Percentiles rank a stretch among this genome's conserved stretches.
Conservation (phyloP, 768 basidiomycete species). For the Serendipita indica region DNA sequence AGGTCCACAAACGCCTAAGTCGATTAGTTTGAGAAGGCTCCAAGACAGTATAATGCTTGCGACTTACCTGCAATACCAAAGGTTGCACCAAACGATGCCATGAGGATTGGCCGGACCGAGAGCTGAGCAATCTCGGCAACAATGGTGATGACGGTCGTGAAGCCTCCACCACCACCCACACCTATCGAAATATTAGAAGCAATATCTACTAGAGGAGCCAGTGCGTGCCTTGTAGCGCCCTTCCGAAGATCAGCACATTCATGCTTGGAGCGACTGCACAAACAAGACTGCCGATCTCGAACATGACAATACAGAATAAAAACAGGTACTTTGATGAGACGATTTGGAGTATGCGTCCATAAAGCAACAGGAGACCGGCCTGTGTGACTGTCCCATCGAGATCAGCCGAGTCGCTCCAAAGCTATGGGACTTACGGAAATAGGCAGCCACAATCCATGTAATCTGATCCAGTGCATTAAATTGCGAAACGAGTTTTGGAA, state of each 20-base stretch:
- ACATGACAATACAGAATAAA: conserved; percentile 16
- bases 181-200: too few relatives aligned
- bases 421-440: too few relatives aligned
- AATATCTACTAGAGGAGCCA: conserved; percentile 19
- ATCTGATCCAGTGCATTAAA: too few relatives aligned
- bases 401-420: too few relatives aligned
- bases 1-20: too few relatives aligned
- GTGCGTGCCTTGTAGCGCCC: conserved; percentile 23
- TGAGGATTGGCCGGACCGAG: background rate
- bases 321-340: background rate
- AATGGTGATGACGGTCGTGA: background rate
- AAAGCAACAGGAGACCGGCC: background rate
- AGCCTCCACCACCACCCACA: background rate
- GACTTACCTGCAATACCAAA: conserved; percentile 18
- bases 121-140: conserved; percentile 6
- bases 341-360: background rate
- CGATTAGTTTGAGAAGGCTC: background rate
- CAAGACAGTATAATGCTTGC: background rate
- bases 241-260: conserved; percentile 22
- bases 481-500: too few relatives aligned
- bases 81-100: background rate
- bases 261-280: conserved; percentile 22
- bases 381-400: too few relatives aligned
- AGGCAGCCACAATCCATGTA: too few relatives aligned
- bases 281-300: conserved; percentile 23